Evolutionary conservation across 2,329 filamentous ascomycete species (phyloP).

Genomic region (Aureobasidium namibiae): DNA sequence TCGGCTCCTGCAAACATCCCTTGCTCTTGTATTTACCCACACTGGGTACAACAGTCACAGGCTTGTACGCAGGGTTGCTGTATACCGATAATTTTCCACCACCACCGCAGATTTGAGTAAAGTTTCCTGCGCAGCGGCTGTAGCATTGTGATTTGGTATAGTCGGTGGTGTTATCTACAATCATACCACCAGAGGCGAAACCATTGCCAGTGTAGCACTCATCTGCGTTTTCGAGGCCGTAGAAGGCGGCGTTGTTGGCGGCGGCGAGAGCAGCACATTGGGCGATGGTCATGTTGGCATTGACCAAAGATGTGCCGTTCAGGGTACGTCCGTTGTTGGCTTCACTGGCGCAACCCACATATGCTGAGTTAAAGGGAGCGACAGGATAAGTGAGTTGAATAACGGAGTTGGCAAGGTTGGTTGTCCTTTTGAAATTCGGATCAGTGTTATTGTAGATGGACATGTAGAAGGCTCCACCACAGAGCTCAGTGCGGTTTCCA

Average conservation of each 20-base stretch:
- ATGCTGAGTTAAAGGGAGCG: conserved; percentile 22
- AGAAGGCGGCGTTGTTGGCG: conserved; percentile 40
- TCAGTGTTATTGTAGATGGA: conserved; percentile 27
- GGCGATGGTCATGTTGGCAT: conserved; percentile 45
- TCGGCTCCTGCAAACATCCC: conserved; percentile 12
- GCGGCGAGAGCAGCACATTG: conserved; percentile 48
- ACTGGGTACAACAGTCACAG: conserved; percentile 6
- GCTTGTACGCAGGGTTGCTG: conserved; percentile 19
- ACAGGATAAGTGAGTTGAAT: conserved; percentile 10
- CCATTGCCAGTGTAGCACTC: conserved; percentile 47
- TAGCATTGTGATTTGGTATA: conserved; percentile 38
- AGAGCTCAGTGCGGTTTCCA: conserved; percentile 20
- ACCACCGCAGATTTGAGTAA: conserved; percentile 32
- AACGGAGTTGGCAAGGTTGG: conserved; percentile 10
- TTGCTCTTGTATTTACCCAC: conserved; percentile 14
- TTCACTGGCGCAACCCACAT: conserved; percentile 53
- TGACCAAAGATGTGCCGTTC: conserved; percentile 18
- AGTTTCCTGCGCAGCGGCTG: conserved; percentile 32
- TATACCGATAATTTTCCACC: conserved; percentile 28
- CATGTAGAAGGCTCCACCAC: conserved; percentile 25
- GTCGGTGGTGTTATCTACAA: conserved; percentile 3
- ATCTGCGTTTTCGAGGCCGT: conserved; percentile 47
- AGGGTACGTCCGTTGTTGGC: conserved; percentile 30
- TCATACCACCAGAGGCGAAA: background rate
- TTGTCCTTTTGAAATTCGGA: conserved; percentile 19